Base-by-base conservation (phyloP, 495 filamentous ascomycete species). In the Aspergillus conjunctus region DNA sequence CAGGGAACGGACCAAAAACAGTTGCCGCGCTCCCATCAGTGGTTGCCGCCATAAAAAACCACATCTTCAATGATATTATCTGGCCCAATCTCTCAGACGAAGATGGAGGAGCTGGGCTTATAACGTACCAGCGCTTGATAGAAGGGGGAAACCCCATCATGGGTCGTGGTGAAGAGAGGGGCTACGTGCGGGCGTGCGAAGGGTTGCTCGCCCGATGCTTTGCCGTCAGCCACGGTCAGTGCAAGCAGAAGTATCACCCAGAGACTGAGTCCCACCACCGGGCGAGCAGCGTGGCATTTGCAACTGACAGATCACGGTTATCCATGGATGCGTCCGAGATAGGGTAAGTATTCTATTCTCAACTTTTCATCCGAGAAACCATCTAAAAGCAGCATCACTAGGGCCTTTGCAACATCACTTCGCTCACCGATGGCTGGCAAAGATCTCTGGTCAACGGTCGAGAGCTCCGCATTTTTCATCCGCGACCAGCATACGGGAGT, bases 51-150 rank as follows among this genome's bases (percentile, higher is more conserved):
- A 85, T 98, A 70, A 97, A 97, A 68, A 84, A 80, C 10, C 92
- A 98, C 72, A 89, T 98, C 57, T 98, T 98, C 78, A 98, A 98
- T 75, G 92, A 97, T 68, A 73, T 97, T 46, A 95, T 98, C 53
- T 98, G 95, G 95, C 94, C 94, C 0, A 98, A 98, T 64, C 78
- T 98, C 34, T 94, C 92, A 0, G 92, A 98, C 73, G 95, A 98
- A 76, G 92, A 96, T 71, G 91, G 91, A 32, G 94, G 95, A 14
- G 91, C 92, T 22, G 95, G 95, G 2, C 78, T 98, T 7, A 84
- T 98, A 31, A 96, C 91, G 9, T 98, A 96, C 64, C 89, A 91
- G 72, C 86, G 94, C 26, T 76, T 98, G 20, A 84, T 88, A 2
- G 91, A 96, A 67, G 92, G 91, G n/a, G 92, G 92, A 11, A 91